These are phyloP conservation scores for Akanthomyces lecanii DNA, from an alignment of 2,329 filamentous ascomycete species.

Conservation along the genomic window DNA sequence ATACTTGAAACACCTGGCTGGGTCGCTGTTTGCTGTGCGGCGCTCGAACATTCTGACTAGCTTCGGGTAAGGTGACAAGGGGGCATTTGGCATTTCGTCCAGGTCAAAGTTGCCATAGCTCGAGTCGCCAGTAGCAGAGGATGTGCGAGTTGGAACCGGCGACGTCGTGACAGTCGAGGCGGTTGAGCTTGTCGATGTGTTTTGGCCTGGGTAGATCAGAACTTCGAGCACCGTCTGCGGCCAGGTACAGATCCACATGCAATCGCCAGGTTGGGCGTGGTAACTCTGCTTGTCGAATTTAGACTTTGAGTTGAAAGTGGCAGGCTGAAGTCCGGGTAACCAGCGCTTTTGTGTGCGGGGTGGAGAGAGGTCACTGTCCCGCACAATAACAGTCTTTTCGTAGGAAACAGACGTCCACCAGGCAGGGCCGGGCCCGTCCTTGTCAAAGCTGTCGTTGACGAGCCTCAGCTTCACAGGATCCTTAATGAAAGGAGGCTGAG, in stretches of 20 bases:
- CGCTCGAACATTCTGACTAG: slow-evolving; percentile 54
- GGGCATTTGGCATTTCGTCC: slow-evolving; percentile 15
- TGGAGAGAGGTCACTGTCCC: slow-evolving; percentile 34
- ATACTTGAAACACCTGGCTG: slow-evolving; percentile 47
- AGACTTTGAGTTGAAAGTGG: slow-evolving; percentile 23
- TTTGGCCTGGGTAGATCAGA: slow-evolving; percentile 54
- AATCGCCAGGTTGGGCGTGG: slow-evolving; percentile 43
- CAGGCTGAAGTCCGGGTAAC: slow-evolving; percentile 18
- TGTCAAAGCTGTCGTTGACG: slow-evolving; percentile 49
- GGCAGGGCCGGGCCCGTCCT: slow-evolving; percentile 44
- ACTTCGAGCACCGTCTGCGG: slow-evolving; percentile 51
- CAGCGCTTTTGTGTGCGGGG: slow-evolving; percentile 25
- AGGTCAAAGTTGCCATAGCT: slow-evolving; percentile 19
- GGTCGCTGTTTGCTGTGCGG: slow-evolving; percentile 34
- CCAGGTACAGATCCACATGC: slow-evolving; percentile 57
- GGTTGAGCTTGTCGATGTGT: slow-evolving; percentile 34
- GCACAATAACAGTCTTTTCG: slow-evolving; percentile 54
- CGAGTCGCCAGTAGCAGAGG: neutral
- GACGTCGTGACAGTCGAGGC: slow-evolving; percentile 19
- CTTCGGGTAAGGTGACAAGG: slow-evolving; percentile 42
- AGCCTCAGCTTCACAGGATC: slow-evolving; percentile 39
- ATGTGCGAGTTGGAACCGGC: slow-evolving; percentile 14
- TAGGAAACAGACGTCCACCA: slow-evolving; percentile 51
- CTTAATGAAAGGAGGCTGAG: slow-evolving; percentile 45
- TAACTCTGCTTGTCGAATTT: slow-evolving; percentile 23